phyloP scores from a whole-genome alignment of 768 basidiomycete species.

The Hydnomerulius pinastri region DNA sequence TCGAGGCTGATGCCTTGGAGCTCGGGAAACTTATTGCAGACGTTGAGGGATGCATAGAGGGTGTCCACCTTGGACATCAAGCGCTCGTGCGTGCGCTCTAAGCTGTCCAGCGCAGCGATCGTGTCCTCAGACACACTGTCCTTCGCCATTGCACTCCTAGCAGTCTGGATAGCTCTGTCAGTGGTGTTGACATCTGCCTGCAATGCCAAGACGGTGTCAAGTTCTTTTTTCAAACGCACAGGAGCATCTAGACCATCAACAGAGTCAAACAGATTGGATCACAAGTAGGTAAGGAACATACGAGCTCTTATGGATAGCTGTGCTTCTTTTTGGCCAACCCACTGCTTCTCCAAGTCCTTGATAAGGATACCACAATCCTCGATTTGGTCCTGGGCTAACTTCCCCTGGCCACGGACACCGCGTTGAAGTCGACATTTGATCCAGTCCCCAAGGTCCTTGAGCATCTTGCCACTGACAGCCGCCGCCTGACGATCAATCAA shows the following conservation, averaged over 20 bases:
- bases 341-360: slow-evolving; percentile 28
- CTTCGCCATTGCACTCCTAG: slow-evolving; percentile 7
- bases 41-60: slow-evolving; percentile 10
- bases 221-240: slow-evolving; percentile 17
- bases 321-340: slow-evolving; percentile 33
- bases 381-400: slow-evolving; percentile 15
- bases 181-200: slow-evolving; percentile 30
- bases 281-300: slow-evolving; percentile 5
- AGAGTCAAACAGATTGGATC: too few relatives aligned
- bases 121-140: background rate
- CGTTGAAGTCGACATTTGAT: slow-evolving; percentile 20
- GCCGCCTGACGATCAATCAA: slow-evolving; percentile 34
- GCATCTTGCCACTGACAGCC: slow-evolving; percentile 26
- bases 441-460: slow-evolving; percentile 36
- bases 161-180: slow-evolving; percentile 21
- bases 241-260: slow-evolving; percentile 27
- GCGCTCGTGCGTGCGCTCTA: slow-evolving; percentile 9
- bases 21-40: slow-evolving; percentile 8
- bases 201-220: slow-evolving; percentile 7
- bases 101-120: slow-evolving; percentile 13
- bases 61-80: slow-evolving; percentile 4
- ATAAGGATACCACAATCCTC: slow-evolving; percentile 14
- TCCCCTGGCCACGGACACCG: slow-evolving; percentile 14
- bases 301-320: slow-evolving; percentile 32
- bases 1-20: slow-evolving; percentile 5